A percentile compares a stretch with the other conserved stretches of the same genome.
These are phyloP conservation scores for Pythium apleroticum DNA, from an alignment of 352 stramenopile genomes.

Conservation along the genomic window DNA sequence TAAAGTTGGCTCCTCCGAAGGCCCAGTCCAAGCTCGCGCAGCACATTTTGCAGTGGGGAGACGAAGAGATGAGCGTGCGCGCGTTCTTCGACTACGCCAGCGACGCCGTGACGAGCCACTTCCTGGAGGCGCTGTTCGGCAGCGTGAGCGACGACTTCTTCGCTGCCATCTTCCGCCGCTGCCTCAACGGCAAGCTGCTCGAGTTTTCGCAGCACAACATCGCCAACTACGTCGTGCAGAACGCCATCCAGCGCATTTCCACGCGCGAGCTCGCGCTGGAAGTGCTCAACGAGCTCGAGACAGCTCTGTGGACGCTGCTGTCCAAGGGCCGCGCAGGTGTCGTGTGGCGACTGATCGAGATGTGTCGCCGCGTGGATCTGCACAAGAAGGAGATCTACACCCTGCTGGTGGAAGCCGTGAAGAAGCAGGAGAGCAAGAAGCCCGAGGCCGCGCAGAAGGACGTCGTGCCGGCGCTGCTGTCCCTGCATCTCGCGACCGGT, in stretches of 20 bases:
- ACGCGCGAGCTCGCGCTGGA: slow-evolving; percentile 42
- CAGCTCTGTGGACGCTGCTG: slow-evolving; percentile 67
- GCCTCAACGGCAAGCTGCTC: slow-evolving; percentile 57
- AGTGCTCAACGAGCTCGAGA: slow-evolving; percentile 58
- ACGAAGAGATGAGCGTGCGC: slow-evolving; percentile 46
- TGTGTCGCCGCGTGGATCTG: slow-evolving; percentile 63
- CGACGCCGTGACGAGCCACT: slow-evolving; percentile 75
- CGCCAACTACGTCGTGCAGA: slow-evolving; percentile 83
- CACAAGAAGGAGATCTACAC: slow-evolving; percentile 54
- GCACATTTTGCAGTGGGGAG: slow-evolving; percentile 71
- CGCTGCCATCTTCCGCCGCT: slow-evolving; percentile 60
- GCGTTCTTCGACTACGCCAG: slow-evolving; percentile 69
- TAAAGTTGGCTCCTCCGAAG: slow-evolving; percentile 59
- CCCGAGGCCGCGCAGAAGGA: slow-evolving; percentile 62
- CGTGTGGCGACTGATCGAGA: slow-evolving; percentile 76
- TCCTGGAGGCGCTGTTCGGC: slow-evolving; percentile 66
- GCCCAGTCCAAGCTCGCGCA: slow-evolving; percentile 52
- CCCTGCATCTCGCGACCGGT: slow-evolving; percentile 61
- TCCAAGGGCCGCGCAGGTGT: slow-evolving; percentile 69
- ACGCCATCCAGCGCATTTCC: slow-evolving; percentile 57
- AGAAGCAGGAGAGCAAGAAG: slow-evolving; percentile 82
- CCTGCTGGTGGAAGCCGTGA: slow-evolving; percentile 54
- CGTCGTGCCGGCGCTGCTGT: slow-evolving; percentile 64
- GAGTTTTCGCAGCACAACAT: slow-evolving; percentile 74
- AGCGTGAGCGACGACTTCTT: slow-evolving; percentile 70